Base-by-base conservation (phyloP, 108 stramenopile genomes). In the Nannochloropsis granulata region DNA sequence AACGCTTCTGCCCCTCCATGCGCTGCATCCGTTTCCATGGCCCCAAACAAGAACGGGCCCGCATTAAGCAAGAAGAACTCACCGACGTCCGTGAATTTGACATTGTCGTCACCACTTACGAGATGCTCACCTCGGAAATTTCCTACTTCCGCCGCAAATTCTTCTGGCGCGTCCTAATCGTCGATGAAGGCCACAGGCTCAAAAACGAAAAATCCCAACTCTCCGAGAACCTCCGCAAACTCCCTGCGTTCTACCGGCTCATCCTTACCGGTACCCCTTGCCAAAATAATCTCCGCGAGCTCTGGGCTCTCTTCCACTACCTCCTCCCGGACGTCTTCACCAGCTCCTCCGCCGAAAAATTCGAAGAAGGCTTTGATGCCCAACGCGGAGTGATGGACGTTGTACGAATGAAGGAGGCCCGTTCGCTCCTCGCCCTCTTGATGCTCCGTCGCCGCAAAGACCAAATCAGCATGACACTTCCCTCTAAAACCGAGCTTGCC, bases 391-490 rank as follows among this genome's bases (percentile, higher is more conserved):
- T 45, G 45, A 88, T 89, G 42, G 85, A 88, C 45, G 83, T 95
- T 82, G 90, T 89, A 44, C 93, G 96, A 91, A 94, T 98, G 85
- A 91, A 91, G 12, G 94, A 95, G 84, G 93, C 98, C 23, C 97
- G 98, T 91, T 95, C 95, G 45, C 94, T 98, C 45, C 94, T 98
- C 91, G 92, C 95, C 24, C 94, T 96, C 12, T 95, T 98, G 86
- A 93, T 96, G 24, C 90, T 98, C 19, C 89, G 98, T 16, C 93
- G 98, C 12, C 90, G 92, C 44, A 98, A 98, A 88, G 90, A 90
- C 78, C 84, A 95, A 78, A 96, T 96, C 5, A 90, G 92, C 34
- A 78, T 89, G 25, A 91, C 93, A 43, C 88, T 96, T 81, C 95
- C 95, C 23, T 5, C 86, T 71, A 71, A 71, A 71, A 71, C 56